Percentiles rank a stretch among this genome's conserved stretches.
Conservation (phyloP, 2,329 filamentous ascomycete species). For the Fragosphaeria purpurea region DNA sequence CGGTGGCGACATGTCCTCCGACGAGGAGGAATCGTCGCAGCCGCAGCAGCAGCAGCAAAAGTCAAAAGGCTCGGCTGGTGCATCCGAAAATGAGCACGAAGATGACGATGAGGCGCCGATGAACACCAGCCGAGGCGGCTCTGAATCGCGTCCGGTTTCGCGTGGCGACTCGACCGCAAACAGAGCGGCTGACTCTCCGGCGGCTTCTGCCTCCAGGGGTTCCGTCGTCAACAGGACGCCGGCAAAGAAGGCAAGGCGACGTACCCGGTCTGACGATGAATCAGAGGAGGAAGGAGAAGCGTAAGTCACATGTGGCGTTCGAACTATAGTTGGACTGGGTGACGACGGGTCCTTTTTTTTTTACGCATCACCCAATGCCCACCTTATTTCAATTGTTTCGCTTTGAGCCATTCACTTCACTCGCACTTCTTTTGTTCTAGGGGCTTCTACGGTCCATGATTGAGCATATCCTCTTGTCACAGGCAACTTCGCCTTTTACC, state of each 20-base stretch:
- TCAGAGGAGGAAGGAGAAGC: conserved; percentile 71
- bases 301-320: conserved; percentile 40
- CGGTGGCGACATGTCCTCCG: conserved; percentile 59
- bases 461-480: too few species aligned
- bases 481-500: too few species aligned
- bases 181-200: conserved; percentile 19
- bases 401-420: too few species aligned
- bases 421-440: too few species aligned
- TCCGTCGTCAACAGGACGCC: conserved; percentile 22
- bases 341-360: too few species aligned
- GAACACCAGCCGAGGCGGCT: conserved; percentile 39
- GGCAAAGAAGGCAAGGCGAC: conserved; percentile 40
- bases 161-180: conserved; percentile 30
- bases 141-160: conserved; percentile 42
- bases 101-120: conserved; percentile 41
- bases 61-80: conserved; percentile 47
- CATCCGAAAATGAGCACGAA: conserved; percentile 52
- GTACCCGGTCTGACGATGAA: conserved; percentile 40
- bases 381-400: too few species aligned
- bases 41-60: conserved; percentile 23
- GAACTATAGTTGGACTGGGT: too few species aligned
- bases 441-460: too few species aligned
- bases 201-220: conserved; percentile 27
- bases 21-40: conserved; percentile 33
- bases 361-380: too few species aligned